phyloP scores from a whole-genome alignment of 2,329 filamentous ascomycete genomes.

The Akanthomyces uredinophilus region DNA sequence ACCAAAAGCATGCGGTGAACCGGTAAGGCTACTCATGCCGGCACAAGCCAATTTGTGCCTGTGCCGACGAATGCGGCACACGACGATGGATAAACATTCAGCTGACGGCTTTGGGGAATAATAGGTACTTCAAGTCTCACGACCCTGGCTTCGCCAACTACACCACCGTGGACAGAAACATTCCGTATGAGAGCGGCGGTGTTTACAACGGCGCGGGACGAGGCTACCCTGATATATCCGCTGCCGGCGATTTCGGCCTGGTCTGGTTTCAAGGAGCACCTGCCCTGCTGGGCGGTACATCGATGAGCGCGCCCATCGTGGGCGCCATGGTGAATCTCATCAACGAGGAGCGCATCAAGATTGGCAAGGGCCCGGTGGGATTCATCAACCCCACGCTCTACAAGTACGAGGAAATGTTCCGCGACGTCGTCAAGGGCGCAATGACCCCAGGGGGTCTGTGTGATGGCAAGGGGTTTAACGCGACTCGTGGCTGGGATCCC shows the following conservation, averaged over 20 bases:
- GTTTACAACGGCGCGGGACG: conserved; percentile 36
- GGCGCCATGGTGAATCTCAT: conserved; percentile 18
- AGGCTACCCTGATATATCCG: conserved; percentile 34
- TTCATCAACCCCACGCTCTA: conserved; percentile 23
- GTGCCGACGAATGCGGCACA: too few species aligned
- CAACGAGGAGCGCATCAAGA: conserved; percentile 16
- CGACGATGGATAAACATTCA: not conserved
- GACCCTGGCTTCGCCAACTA: conserved; percentile 31
- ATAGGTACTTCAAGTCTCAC: conserved; percentile 30
- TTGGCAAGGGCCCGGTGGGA: conserved; percentile 33
- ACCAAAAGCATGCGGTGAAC: conserved; percentile 38
- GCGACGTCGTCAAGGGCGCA: conserved; percentile 12
- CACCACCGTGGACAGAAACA: conserved; percentile 27
- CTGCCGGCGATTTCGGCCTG: conserved; percentile 41
- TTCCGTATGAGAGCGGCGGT: conserved; percentile 30
- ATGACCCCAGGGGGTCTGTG: conserved; percentile 10
- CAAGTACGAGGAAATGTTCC: conserved; percentile 10
- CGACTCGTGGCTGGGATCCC: conserved; percentile 14
- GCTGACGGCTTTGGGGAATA: not conserved
- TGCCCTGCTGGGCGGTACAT: conserved; percentile 14
- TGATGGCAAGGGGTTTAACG: not conserved
- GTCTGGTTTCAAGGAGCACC: conserved; percentile 30
- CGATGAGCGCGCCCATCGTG: conserved; percentile 17
- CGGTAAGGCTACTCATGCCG: conserved; percentile 21
- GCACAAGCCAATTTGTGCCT: too few species aligned